phyloP scores from a whole-genome alignment of 805 yeast species.

The Starmerella potacharoeniae region DNA sequence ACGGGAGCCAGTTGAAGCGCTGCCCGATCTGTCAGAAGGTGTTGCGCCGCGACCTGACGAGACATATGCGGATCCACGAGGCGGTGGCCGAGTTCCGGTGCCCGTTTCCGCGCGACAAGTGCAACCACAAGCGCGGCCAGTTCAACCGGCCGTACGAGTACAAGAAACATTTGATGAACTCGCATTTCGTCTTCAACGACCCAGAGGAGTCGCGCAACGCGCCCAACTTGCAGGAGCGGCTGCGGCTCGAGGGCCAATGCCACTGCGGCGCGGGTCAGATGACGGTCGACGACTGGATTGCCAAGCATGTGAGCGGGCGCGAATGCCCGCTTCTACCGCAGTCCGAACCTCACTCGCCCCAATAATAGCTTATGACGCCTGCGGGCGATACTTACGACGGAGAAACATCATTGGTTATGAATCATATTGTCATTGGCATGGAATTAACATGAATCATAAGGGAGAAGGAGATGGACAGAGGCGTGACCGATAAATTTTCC shows the following conservation, averaged over 20 bases:
- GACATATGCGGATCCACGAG: constrained; percentile 56
- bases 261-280: constrained; percentile 38
- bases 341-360: neutral
- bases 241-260: constrained; percentile 43
- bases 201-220: constrained; percentile 32
- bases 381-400: neutral
- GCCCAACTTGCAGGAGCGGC: constrained; percentile 44
- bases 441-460: neutral
- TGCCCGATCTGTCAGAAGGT: constrained; percentile 45
- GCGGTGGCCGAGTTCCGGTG: constrained; percentile 46
- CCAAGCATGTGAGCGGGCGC: constrained; percentile 34
- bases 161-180: constrained; percentile 52
- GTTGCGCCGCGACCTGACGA: constrained; percentile 48
- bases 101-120: constrained; percentile 42
- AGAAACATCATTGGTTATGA: neutral
- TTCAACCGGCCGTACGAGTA: constrained; percentile 60
- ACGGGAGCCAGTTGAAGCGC: constrained; percentile 1
- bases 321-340: constrained; percentile 1
- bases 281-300: constrained; percentile 46
- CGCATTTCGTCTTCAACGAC: constrained; percentile 47
- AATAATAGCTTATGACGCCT: neutral
- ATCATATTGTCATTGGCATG: neutral
- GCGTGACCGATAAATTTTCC: too few relatives aligned
- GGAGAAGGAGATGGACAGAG: neutral
- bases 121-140: constrained; percentile 49